Evolutionary conservation across 176 grass and related monocot genomes (phyloP).

Genomic region (Aegilops sharonensis): DNA sequence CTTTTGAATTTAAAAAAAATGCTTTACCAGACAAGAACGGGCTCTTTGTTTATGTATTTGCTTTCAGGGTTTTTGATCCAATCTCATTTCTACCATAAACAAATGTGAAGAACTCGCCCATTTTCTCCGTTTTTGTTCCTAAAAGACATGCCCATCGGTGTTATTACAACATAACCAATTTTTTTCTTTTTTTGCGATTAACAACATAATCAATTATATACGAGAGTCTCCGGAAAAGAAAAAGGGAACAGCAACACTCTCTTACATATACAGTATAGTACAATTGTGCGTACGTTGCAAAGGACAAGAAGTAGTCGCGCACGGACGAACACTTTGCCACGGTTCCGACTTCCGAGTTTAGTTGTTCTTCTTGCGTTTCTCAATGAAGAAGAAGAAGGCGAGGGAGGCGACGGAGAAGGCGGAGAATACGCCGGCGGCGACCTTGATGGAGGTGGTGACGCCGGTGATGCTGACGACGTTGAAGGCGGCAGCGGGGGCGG

Average conservation of each 20-base stretch:
- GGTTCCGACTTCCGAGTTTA: neutral
- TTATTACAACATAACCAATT: too few relatives aligned
- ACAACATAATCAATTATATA: neutral
- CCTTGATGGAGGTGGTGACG: conserved; percentile 28
- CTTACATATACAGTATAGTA: neutral
- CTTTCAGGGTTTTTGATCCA: neutral
- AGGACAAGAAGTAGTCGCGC: neutral
- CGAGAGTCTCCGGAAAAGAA: neutral
- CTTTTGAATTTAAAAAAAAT: too few relatives aligned
- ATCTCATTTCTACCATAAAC: too few relatives aligned
- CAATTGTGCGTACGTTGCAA: neutral
- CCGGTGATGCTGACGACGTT: conserved; percentile 47
- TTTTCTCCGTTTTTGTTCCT: too few relatives aligned
- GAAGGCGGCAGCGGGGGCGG: conserved; percentile 33
- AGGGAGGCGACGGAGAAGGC: conserved; percentile 44
- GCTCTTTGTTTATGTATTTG: too few relatives aligned
- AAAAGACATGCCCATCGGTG: too few relatives aligned
- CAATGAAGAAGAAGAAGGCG: conserved; percentile 45
- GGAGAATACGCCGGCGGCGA: conserved; percentile 58
- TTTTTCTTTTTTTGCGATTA: too few relatives aligned
- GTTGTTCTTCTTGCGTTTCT: conserved; percentile 50
- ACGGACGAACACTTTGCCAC: neutral
- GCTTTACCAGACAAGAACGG: too few relatives aligned
- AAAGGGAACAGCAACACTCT: neutral
- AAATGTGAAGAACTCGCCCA: too few relatives aligned